phyloP scores from a whole-genome alignment of 257 asterid genomes.

The Lantana camara region DNA sequence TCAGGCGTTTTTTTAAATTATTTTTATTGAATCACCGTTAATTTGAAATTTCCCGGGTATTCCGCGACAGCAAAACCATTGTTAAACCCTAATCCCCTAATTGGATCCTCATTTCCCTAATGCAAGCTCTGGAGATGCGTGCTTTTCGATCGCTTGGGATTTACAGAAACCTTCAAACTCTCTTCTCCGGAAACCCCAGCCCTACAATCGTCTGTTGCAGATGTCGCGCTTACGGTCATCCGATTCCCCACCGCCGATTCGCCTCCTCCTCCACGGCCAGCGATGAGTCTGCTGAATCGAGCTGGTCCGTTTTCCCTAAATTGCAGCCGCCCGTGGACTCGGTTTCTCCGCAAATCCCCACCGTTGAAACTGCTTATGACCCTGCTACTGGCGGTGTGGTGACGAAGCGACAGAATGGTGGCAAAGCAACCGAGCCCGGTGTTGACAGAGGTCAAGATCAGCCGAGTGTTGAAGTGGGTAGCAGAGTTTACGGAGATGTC shows the following conservation, averaged over 20 bases:
- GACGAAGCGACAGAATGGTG: constrained; percentile 39
- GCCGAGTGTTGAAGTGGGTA: constrained; percentile 35
- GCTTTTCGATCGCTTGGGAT: constrained; percentile 50
- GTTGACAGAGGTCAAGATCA: constrained; percentile 23
- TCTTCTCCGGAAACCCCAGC: constrained; percentile 31
- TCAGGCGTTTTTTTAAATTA: no score
- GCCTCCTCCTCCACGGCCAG: constrained; percentile 34
- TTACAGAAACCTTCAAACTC: constrained; percentile 39
- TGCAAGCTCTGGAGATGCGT: constrained; percentile 59
- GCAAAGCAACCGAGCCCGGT: constrained; percentile 24
- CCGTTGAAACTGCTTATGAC: constrained; percentile 53
- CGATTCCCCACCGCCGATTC: constrained; percentile 34
- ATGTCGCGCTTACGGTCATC: constrained; percentile 37
- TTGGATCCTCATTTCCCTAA: constrained; percentile 11
- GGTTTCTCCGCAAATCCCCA: constrained; percentile 26
- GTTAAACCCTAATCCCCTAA: constrained; percentile 33
- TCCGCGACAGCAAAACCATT: constrained; percentile 17
- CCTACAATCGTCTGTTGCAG: constrained; percentile 31
- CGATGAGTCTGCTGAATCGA: constrained; percentile 37
- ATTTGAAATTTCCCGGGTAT: constrained; percentile 40
- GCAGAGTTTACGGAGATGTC: constrained; percentile 55
- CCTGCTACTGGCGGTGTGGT: constrained; percentile 51
- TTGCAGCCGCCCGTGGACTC: constrained; percentile 30
- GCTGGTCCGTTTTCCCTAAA: constrained; percentile 41
- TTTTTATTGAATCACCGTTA: no score